Conservation (phyloP, 2,329 filamentous ascomycete species). For the Dryadomyces quercivorus region DNA sequence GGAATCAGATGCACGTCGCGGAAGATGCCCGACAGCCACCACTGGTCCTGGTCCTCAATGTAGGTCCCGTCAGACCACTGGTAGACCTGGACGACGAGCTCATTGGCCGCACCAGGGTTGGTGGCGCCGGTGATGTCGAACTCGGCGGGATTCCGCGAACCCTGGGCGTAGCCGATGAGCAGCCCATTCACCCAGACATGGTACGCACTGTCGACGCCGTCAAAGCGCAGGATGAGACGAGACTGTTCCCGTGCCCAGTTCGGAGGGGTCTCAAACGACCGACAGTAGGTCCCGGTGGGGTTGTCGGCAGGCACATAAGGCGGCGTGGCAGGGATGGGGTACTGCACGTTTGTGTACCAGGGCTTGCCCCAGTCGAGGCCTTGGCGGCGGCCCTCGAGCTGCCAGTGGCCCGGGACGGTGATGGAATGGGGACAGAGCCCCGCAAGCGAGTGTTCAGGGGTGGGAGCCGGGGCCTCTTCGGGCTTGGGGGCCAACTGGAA, state of each 20-base stretch:
- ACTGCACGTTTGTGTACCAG: constrained; percentile 58
- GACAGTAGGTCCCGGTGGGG: constrained; percentile 50
- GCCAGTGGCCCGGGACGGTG: constrained; percentile 56
- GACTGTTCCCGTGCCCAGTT: constrained; percentile 24
- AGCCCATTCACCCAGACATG: constrained; percentile 56
- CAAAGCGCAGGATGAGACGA: constrained; percentile 53
- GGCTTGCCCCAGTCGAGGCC: constrained; percentile 38
- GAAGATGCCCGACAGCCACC: constrained; percentile 57
- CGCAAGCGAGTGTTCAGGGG: not conserved
- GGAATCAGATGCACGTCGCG: constrained; percentile 51
- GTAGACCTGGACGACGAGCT: constrained; percentile 53
- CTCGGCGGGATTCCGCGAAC: constrained; percentile 55
- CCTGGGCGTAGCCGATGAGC: constrained; percentile 56
- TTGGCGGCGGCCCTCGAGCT: constrained; percentile 41
- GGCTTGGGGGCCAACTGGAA: constrained; percentile 38
- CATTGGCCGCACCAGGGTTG: constrained; percentile 34
- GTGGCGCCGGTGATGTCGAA: constrained; percentile 46
- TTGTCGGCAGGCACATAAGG: constrained; percentile 51
- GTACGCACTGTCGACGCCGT: constrained; percentile 61
- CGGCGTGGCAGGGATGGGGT: constrained; percentile 52
- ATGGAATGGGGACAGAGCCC: constrained; percentile 26
- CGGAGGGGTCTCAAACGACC: constrained; percentile 38
- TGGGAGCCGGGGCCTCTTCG: constrained; percentile 21
- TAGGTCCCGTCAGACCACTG: constrained; percentile 59
- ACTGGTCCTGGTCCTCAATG: constrained; percentile 59